Percentiles rank a stretch among this genome's conserved stretches.
phyloP scores from a whole-genome alignment of 2,329 filamentous ascomycete species.

The Colletotrichum sp. region DNA sequence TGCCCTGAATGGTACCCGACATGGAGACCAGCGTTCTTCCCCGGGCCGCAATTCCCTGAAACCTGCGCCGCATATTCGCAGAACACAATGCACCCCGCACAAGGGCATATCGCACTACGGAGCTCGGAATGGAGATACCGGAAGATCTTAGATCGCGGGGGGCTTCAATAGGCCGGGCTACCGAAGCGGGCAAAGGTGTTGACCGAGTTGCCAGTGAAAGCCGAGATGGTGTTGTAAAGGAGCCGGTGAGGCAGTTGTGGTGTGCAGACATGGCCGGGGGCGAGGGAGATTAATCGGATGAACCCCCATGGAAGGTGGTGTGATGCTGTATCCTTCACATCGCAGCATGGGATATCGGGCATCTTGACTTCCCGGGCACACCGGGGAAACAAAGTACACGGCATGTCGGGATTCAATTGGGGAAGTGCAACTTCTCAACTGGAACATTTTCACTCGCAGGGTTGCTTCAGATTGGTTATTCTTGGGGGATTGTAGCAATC shows the following conservation, averaged over 20 bases:
- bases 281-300: background rate
- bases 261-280: background rate
- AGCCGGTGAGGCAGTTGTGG: background rate
- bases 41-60: background rate
- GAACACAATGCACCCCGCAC: background rate
- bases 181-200: background rate
- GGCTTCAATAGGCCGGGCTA: background rate
- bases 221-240: background rate
- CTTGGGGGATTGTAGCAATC: background rate
- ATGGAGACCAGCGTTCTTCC: background rate
- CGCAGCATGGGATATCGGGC: background rate
- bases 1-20: background rate
- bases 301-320: background rate
- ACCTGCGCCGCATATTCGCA: background rate
- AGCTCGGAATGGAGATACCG: background rate
- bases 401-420: background rate
- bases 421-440: background rate
- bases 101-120: background rate
- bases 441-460: background rate
- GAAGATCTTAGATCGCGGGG: constrained; percentile 2
- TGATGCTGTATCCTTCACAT: background rate
- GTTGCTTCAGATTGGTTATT: background rate
- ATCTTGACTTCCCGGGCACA: background rate
- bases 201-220: background rate
- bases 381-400: background rate